Base-by-base conservation (phyloP, 768 basidiomycete genomes). In the Russula sp. region DNA sequence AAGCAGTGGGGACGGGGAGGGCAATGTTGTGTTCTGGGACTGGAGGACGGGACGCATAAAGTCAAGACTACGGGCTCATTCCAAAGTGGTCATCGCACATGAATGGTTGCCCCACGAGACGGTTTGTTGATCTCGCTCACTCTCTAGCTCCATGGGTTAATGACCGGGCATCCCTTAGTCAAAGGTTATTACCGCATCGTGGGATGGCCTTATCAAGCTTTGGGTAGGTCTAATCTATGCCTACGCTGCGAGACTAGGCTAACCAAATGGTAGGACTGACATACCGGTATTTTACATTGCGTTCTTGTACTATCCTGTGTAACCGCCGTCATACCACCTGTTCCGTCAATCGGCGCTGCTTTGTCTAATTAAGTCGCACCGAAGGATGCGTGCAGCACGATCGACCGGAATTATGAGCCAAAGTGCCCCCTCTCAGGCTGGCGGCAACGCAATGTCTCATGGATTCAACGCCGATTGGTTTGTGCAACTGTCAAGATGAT, bases 41-140 rank as follows among this genome's bases (percentile, higher is more conserved):
- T 99, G 93, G 91, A 98, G 97, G 76, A 95, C 88, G n/a, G 91
- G 94, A 1, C 85, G 92, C 65, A 94, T 98, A 73, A 92, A 95
- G 76, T 93, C 89, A 58, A 79, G 92, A 42, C 74, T 98, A 58
- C 84, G 85, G 65, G 93, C 92, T 3, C 97, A 98, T 73, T 85
- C 82, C 13, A 93, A 98, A 75, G 96, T 97, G n/a, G 91, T 98
- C 55, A 98, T 99, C 68, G 84, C 93, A 22, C 97, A 99, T 70
- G 92, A 92, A 70, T 99, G 97, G 97, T 75, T 99, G 61, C 97
- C 96, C 55, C 95, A 99, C 72, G 97, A 99, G 72, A 86, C 89
- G 47, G 96, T 97, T 71, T 75, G 59, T 66, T 68, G 59, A 70
- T 7, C 16, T 58, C 39, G 50, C 38, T 11, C n/a, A 35, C 16